phyloP scores from a whole-genome alignment of 441 rosid species.

The Kokia cookei region DNA sequence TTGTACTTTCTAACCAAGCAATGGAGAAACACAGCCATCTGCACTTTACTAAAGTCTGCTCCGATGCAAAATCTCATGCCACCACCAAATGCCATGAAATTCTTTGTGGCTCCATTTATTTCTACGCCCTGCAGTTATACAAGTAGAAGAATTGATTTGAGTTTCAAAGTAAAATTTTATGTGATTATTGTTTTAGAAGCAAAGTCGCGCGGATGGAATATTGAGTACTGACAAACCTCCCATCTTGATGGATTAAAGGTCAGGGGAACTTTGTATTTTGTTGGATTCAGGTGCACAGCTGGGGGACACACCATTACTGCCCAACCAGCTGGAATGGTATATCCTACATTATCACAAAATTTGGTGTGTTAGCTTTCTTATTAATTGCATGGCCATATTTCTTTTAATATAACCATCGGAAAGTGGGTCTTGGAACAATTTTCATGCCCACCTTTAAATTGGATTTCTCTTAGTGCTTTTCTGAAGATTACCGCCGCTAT shows the following conservation, averaged over 20 bases:
- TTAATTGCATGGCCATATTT: not conserved
- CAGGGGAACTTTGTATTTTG: constrained; percentile 70
- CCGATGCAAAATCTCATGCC: constrained; percentile 98
- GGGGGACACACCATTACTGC: constrained; percentile 98
- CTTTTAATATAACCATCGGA: not conserved
- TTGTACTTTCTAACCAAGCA: constrained; percentile 82
- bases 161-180: not conserved
- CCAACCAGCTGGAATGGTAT: constrained; percentile 95
- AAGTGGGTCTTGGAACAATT: not conserved
- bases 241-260: constrained; percentile 90
- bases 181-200: not conserved
- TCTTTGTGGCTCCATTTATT: constrained; percentile 50
- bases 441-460: constrained; percentile 43
- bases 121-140: constrained; percentile 50
- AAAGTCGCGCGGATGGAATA: not conserved
- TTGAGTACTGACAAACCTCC: constrained; percentile 41
- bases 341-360: constrained; percentile 40
- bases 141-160: not conserved
- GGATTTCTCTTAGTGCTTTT: constrained; percentile 65
- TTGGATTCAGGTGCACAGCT: constrained; percentile 85
- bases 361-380: not conserved
- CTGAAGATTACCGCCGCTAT: constrained; percentile 96
- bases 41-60: constrained; percentile 83
- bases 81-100: constrained; percentile 98
- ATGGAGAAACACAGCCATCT: constrained; percentile 93